These are phyloP conservation scores for Melampsora larici-populina DNA, from an alignment of 1,284 basidiomycete genomes.

Conservation along the genomic window DNA sequence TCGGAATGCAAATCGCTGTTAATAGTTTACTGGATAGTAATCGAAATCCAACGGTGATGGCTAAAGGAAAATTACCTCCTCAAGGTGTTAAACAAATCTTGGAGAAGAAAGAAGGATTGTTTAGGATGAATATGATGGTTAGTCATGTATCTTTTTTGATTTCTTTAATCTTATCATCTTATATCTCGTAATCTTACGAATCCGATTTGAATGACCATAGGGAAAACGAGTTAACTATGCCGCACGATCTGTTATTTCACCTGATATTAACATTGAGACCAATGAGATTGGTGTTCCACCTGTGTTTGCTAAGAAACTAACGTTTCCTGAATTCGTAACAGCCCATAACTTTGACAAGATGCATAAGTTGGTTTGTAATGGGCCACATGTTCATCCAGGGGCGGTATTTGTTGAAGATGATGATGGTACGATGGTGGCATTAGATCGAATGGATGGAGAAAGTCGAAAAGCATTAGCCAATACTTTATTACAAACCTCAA, in stretches of 20 bases:
- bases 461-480: conserved; percentile 96
- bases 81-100: conserved; percentile 92
- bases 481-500: conserved; percentile 87
- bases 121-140: conserved; percentile 99
- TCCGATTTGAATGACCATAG: conserved; percentile 55
- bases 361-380: conserved; percentile 86
- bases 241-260: conserved; percentile 97
- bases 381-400: conserved; percentile 84
- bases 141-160: conserved; percentile 45
- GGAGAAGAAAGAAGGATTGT: conserved; percentile 98
- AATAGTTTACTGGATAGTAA: conserved; percentile 97
- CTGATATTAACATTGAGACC: conserved; percentile 98
- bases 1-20: conserved; percentile 89
- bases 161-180: conserved; percentile 21
- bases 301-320: conserved; percentile 93
- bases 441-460: conserved; percentile 79
- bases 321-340: conserved; percentile 96
- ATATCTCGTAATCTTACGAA: conserved; percentile 1
- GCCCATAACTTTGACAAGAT: conserved; percentile 83
- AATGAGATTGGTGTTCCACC: conserved; percentile 98
- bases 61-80: conserved; percentile 87
- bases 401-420: conserved; percentile 93
- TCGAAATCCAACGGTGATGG: conserved; percentile 82
- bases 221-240: conserved; percentile 99
- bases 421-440: conserved; percentile 77